Evolutionary conservation across 75 land plant species (phyloP), one percentile per base, ranked within the genome.

Genomic region (Adiantum capillusveneris): DNA sequence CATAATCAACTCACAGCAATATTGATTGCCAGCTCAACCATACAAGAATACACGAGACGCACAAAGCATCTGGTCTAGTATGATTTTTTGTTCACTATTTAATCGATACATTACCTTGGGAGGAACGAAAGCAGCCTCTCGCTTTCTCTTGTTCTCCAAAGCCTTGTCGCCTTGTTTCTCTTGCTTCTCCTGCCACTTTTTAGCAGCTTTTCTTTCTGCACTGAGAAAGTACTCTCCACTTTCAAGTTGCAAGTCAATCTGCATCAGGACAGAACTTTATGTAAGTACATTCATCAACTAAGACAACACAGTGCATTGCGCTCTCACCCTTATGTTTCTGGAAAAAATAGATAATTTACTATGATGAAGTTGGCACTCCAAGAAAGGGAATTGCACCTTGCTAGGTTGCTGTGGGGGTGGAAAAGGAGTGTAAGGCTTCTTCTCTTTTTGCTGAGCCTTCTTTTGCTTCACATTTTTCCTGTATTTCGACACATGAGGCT

Each of bases 401-500:
- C 98, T 88, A 57, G 95, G 98, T 70, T 62, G 98, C 42, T 85
- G 98, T 39, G 95, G 95, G 52, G 98, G 98, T 48, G 98, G 98
- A 71, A 93, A 93, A 31, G 98, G 98, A 22, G 98, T 93, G 52
- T 93, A 93, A 20, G 84, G 76, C 67, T 93, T 93, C 83, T 93
- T 93, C 77, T 88, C 86, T 54, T 93, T 88, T 67, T 57, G 60
- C 60, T 85, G 80, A 28, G 62, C 70, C 63, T 93, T 93, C 84
- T 76, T 84, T 62, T 65, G 75, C 53, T 87, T 84, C 30, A 93
- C 98, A 73, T 88, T 93, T 69, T 86, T 88, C 95, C 97, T 92
- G 85, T n/a, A 61, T 45, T 27, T 19, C 20, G 19, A 29, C 28
- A 50, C 25, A 5, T 62, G 37, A 13, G 21, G n/a, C n/a, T n/a